Percentiles rank a stretch among this genome's conserved stretches.
phyloP scores from a whole-genome alignment of 495 filamentous ascomycete genomes.

The Peziza echinospora region DNA sequence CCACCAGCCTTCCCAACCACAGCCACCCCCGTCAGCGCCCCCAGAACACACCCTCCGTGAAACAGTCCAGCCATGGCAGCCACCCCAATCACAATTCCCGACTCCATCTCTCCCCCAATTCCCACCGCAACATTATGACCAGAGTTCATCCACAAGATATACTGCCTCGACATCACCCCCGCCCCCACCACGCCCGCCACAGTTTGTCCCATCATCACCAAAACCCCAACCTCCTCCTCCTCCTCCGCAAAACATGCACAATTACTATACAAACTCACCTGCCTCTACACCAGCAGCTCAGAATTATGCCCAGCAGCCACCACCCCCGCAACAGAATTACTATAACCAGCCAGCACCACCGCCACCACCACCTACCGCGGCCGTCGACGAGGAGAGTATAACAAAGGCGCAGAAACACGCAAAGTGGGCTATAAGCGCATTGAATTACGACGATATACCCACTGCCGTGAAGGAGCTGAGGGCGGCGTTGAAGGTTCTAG shows the following conservation, averaged over 20 bases:
- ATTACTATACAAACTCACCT: not conserved
- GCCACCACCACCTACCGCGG: constrained; percentile 2
- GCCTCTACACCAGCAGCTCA: not conserved
- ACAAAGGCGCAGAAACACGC: constrained; percentile 79
- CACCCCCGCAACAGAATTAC: constrained; percentile 5
- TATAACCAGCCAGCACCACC: not conserved
- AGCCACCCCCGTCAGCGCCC: constrained; percentile 5
- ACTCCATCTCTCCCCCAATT: not conserved
- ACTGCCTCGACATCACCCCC: not conserved
- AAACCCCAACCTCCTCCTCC: constrained; percentile 1
- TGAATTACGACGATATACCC: constrained; percentile 87
- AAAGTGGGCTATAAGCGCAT: constrained; percentile 85
- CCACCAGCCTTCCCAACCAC: constrained; percentile 2
- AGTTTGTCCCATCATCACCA: not conserved
- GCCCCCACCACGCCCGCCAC: not conserved
- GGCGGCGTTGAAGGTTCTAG: constrained; percentile 46
- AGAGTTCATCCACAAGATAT: not conserved
- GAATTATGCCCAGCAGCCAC: not conserved
- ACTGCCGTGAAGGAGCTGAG: constrained; percentile 76
- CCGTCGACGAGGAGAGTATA: constrained; percentile 44
- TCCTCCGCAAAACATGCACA: no score
- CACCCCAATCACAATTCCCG: not conserved
- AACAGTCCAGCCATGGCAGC: not conserved
- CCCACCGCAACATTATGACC: not conserved
- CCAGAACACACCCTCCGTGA: not conserved